These are phyloP conservation scores for Trichoderma atrobrunneum DNA, from an alignment of 2,329 filamentous ascomycete genomes.

Conservation along the genomic window DNA sequence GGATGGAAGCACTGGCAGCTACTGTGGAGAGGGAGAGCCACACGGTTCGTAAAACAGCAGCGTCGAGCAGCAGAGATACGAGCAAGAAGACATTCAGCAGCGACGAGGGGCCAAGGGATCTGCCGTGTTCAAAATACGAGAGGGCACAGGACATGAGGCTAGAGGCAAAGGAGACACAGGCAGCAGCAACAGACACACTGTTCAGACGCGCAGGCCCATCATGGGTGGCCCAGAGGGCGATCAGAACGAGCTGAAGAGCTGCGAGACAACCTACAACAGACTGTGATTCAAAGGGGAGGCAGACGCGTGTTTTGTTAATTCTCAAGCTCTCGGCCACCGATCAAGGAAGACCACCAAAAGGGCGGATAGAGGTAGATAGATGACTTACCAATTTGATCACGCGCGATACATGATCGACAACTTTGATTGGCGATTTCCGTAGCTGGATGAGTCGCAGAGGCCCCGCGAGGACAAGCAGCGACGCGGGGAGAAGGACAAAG, in stretches of 20 bases:
- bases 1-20: constrained; percentile 26
- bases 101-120: constrained; percentile 32
- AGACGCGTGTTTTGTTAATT: neutral
- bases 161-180: constrained; percentile 27
- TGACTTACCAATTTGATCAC: constrained; percentile 30
- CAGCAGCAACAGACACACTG: constrained; percentile 32
- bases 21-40: constrained; percentile 28
- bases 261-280: constrained; percentile 28
- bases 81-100: constrained; percentile 36
- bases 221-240: constrained; percentile 33
- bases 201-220: constrained; percentile 23
- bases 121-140: constrained; percentile 29
- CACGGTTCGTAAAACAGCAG: constrained; percentile 27
- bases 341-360: neutral
- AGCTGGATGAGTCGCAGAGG: constrained; percentile 33
- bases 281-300: constrained; percentile 20
- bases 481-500: constrained; percentile 33
- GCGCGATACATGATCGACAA: constrained; percentile 27
- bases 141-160: constrained; percentile 31
- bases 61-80: constrained; percentile 34
- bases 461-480: constrained; percentile 31
- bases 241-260: constrained; percentile 33
- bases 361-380: neutral
- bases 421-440: constrained; percentile 26
- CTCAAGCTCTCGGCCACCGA: neutral